Base-by-base conservation (phyloP, 805 yeast species). In the Zygotorulaspora sp. region DNA sequence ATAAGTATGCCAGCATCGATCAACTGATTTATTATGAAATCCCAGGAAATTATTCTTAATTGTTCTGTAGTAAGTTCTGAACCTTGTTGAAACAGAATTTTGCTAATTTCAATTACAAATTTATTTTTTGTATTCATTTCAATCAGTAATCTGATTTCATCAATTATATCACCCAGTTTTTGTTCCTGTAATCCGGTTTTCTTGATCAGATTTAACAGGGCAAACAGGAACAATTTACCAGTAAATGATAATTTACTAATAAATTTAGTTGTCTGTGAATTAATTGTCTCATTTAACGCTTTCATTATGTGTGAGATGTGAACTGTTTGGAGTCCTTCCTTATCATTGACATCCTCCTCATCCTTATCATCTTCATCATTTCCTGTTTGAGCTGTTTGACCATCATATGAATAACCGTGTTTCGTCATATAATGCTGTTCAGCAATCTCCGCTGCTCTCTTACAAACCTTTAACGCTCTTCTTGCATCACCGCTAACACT, bases 401-500 rank as follows among this genome's bases (percentile, higher is more conserved):
- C 61, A 30, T 55, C 61, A 35, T 55, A 55, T 4, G 50, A 52
- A 37, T 49, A 58, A 1, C 65, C 64, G 39, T 58, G 55, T 22
- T 63, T 61, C 25, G 56, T 51, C 53, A 70, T 52, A 51, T 70
- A 75, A 43, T 80, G 83, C 22, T 62, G 53, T 53, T 86, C 94
- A 0, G 96, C 95, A 20, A 89, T 69, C 55, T 87, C 96, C 6
- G 89, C 82, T 0, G 97, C 96, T 40, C 97, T 67, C 25, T 89
- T 72, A 54, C 96, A 83, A 16, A 92, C 83, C 40, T 83, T 83
- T 38, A 92, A 67, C 0, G 96, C 97, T 42, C 97, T 69, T 53
- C 99, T 71, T 1, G 97, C 98, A 67, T 92, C 99, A 41, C 99
- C 98, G 57, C 94, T 84, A 2, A 92, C 97, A 63, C 92, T 78